Evolutionary conservation across 139 green algal species (phyloP).

Genomic region (Coccomyxa sp.): DNA sequence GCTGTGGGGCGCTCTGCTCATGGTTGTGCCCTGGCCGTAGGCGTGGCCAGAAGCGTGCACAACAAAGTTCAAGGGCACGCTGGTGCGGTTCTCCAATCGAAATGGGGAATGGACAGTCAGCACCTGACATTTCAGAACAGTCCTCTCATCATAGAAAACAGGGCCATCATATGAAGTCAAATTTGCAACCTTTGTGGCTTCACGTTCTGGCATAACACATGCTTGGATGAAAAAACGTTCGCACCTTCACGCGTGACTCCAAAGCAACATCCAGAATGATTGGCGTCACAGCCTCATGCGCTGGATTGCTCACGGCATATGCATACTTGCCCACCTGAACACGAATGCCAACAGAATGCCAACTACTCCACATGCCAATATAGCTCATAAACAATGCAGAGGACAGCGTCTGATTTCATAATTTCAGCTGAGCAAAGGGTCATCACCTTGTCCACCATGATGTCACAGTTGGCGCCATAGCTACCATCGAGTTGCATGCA

Average conservation of each 20-base stretch:
- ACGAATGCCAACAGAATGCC: too few species aligned
- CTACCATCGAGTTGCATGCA: conserved; percentile 47
- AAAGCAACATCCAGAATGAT: conserved; percentile 45
- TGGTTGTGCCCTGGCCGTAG: not conserved
- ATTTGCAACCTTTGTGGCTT: not conserved
- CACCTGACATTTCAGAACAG: conserved; percentile 11
- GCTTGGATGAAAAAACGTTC: not conserved
- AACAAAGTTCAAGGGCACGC: conserved; percentile 20
- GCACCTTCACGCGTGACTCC: conserved; percentile 35
- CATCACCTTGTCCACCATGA: conserved; percentile 41
- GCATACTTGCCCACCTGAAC: conserved; percentile 38
- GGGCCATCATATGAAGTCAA: not conserved
- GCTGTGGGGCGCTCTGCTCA: conserved; percentile 4
- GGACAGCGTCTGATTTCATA: too few species aligned
- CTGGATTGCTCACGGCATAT: conserved; percentile 28
- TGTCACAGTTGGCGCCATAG: conserved; percentile 23
- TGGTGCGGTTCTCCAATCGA: conserved; percentile 38
- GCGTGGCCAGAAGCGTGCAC: conserved; percentile 17
- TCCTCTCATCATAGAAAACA: not conserved
- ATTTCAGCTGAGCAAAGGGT: too few species aligned
- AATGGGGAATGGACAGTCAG: conserved; percentile 41
- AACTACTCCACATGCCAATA: too few species aligned
- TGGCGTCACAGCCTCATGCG: conserved; percentile 16
- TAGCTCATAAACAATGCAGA: too few species aligned
- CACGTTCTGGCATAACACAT: not conserved